These are phyloP conservation scores for Penicillium dipodomyicola DNA, from an alignment of 495 filamentous ascomycete species.

Conservation along the genomic window DNA sequence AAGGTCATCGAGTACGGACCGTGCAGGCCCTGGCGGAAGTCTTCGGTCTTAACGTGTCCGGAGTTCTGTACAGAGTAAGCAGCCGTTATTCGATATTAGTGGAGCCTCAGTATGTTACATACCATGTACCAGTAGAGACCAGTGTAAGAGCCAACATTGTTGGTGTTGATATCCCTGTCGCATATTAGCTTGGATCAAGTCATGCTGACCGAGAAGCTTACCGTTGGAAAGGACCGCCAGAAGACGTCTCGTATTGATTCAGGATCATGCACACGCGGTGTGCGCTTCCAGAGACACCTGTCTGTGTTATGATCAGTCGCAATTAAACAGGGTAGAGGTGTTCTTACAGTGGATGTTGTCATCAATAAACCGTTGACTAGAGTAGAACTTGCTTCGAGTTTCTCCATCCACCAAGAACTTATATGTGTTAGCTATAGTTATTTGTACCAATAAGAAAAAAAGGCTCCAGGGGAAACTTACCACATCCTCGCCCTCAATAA, in stretches of 20 bases:
- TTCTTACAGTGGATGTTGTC: conserved; percentile 57
- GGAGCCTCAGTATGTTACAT: neutral
- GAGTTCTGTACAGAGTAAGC: conserved; percentile 40
- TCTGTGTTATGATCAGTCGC: conserved; percentile 4
- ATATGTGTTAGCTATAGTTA: neutral
- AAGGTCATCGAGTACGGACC: conserved; percentile 64
- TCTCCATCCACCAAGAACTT: conserved; percentile 56
- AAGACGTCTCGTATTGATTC: conserved; percentile 45
- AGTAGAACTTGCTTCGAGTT: conserved; percentile 69
- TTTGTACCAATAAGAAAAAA: too few species aligned
- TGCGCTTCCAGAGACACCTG: conserved; percentile 32
- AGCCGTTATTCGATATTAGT: neutral
- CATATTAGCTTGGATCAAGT: conserved; percentile 7
- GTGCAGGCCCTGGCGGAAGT: conserved; percentile 62
- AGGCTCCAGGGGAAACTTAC: conserved; percentile 13
- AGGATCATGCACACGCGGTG: conserved; percentile 40
- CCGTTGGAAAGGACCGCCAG: conserved; percentile 52
- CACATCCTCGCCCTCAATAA: conserved; percentile 62
- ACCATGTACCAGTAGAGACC: conserved; percentile 68
- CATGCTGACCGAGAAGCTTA: conserved; percentile 1
- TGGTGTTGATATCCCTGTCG: conserved; percentile 60
- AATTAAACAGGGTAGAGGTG: neutral
- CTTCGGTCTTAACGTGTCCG: conserved; percentile 60
- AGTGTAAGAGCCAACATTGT: conserved; percentile 56
- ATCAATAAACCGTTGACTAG: conserved; percentile 64